These are phyloP conservation scores for Botrytis pseudocinerea DNA, from an alignment of 2,329 filamentous ascomycete species.

Conservation along the genomic window DNA sequence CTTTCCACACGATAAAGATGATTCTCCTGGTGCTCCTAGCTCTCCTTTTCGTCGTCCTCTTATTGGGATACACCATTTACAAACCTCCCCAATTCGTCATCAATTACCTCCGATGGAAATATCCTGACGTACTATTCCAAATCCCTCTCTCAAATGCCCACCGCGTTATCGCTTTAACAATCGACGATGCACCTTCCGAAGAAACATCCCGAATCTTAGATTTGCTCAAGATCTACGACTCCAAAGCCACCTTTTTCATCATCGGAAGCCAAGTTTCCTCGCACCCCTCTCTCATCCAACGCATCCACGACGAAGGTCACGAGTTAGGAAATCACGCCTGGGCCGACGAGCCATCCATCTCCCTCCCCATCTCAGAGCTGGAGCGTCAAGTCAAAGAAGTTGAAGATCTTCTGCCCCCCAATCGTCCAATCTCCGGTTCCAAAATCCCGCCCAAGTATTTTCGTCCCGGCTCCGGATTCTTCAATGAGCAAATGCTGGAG, in stretches of 20 bases:
- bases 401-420: constrained; percentile 50
- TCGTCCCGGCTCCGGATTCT: constrained; percentile 82
- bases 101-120: constrained; percentile 66
- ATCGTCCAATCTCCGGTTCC: constrained; percentile 47
- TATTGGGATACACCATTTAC: constrained; percentile 70
- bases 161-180: constrained; percentile 76
- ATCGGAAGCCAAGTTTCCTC: constrained; percentile 75
- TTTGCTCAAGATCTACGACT: constrained; percentile 64
- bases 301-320: constrained; percentile 61
- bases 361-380: constrained; percentile 60
- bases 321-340: constrained; percentile 88
- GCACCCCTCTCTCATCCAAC: constrained; percentile 54
- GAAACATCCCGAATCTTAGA: constrained; percentile 70
- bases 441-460: constrained; percentile 60
- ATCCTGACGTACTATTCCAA: constrained; percentile 80
- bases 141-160: constrained; percentile 54
- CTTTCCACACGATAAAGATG: constrained; percentile 24
- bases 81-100: constrained; percentile 76
- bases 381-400: constrained; percentile 64
- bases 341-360: constrained; percentile 75
- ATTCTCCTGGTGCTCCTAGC: constrained; percentile 31
- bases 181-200: constrained; percentile 80
- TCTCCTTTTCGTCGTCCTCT: constrained; percentile 34
- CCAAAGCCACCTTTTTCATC: constrained; percentile 82
- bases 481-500: constrained; percentile 68